Evolutionary conservation across 2,329 filamentous ascomycete genomes (phyloP).

Genomic region (Domatiomyces catenatus): DNA sequence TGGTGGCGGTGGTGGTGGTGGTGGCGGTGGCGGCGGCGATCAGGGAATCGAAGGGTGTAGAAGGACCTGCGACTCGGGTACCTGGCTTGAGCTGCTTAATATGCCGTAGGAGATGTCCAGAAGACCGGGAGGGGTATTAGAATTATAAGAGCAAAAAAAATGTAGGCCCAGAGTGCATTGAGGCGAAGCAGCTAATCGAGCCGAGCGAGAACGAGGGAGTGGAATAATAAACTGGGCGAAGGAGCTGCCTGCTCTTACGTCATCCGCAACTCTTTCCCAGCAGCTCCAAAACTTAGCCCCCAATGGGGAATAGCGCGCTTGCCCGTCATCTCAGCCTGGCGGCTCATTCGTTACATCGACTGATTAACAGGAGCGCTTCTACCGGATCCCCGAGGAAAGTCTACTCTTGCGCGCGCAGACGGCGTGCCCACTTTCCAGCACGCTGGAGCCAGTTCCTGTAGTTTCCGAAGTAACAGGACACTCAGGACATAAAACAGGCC

Average conservation of each 20-base stretch:
- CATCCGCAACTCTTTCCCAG: not conserved
- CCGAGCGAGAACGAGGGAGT: not conserved
- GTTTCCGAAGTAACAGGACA: not conserved
- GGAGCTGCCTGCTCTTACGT: not conserved
- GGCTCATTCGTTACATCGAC: not conserved
- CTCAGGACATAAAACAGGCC: not conserved
- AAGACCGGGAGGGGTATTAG: not conserved
- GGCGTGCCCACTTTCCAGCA: not conserved
- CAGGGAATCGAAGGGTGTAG: not conserved
- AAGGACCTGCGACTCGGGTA: not conserved
- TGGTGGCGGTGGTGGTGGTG: slow-evolving; percentile 1
- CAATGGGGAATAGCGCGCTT: not conserved
- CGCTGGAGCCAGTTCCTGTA: not conserved
- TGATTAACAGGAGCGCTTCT: not conserved
- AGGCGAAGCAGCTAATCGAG: not conserved
- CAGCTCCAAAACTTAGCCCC: not conserved
- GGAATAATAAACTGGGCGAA: not conserved
- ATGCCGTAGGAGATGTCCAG: not conserved
- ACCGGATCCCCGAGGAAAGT: not conserved
- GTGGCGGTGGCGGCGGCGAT: not conserved
- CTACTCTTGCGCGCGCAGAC: not conserved
- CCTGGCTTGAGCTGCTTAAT: not conserved
- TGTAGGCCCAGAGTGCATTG: not conserved
- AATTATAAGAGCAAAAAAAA: not conserved
- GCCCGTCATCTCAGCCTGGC: not conserved